phyloP scores from a whole-genome alignment of 805 yeast genomes.

The Vanderwaltozyma yarrowii region DNA sequence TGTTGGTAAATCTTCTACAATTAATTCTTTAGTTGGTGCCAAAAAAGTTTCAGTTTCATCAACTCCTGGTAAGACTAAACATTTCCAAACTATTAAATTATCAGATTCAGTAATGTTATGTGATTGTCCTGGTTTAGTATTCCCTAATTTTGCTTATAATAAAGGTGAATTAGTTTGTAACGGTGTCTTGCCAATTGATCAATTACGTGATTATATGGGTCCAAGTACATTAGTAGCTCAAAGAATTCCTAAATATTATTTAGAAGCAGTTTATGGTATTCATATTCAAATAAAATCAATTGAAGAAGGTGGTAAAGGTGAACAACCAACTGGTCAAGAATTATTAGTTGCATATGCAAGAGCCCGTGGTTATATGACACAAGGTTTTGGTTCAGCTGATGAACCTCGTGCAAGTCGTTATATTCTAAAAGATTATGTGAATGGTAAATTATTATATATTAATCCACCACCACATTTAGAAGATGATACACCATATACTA shows the following conservation, averaged over 20 bases:
- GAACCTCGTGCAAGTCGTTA: constrained; percentile 90
- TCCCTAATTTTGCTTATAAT: constrained; percentile 94
- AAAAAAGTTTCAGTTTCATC: constrained; percentile 97
- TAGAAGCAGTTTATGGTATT: constrained; percentile 92
- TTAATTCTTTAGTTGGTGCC: constrained; percentile 91
- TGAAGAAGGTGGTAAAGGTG: constrained; percentile 83
- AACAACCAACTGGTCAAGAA: constrained; percentile 77
- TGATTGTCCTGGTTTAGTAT: constrained; percentile 98
- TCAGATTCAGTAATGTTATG: constrained; percentile 78
- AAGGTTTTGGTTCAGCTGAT: constrained; percentile 95
- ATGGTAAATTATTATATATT: constrained; percentile 75
- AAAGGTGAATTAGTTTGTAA: constrained; percentile 95
- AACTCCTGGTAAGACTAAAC: constrained; percentile 98
- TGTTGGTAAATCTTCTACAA: constrained; percentile 95
- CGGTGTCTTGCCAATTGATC: constrained; percentile 98
- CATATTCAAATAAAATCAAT: constrained; percentile 63
- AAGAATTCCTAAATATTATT: constrained; percentile 76
- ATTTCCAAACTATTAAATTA: constrained; percentile 89
- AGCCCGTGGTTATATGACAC: constrained; percentile 96
- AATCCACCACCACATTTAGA: constrained; percentile 77
- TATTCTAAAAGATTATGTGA: constrained; percentile 87
- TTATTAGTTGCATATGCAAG: constrained; percentile 84
- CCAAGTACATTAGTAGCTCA: constrained; percentile 80
- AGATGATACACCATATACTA: constrained; percentile 42
- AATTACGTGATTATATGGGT: constrained; percentile 82